phyloP scores from a whole-genome alignment of 2,329 filamentous ascomycete species.

The Juglanconis oblonga region DNA sequence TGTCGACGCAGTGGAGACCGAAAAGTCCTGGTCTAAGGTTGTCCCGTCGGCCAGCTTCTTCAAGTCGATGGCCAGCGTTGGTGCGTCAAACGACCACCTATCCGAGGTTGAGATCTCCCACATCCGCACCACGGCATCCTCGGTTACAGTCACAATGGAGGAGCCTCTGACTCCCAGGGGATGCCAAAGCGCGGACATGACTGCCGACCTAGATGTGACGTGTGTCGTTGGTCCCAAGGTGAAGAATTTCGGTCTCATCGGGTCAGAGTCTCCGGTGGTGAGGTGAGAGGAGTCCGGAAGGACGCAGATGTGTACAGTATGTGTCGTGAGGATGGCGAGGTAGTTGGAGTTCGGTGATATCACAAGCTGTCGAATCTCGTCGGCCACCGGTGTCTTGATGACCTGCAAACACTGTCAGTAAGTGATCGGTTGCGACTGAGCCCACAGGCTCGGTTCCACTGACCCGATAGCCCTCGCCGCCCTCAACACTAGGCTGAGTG shows the following conservation, averaged over 20 bases:
- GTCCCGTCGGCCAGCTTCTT: constrained; percentile 85
- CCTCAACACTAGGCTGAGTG: constrained; percentile 24
- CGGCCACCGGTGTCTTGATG: constrained; percentile 74
- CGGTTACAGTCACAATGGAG: constrained; percentile 83
- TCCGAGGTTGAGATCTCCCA: constrained; percentile 88
- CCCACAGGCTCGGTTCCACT: constrained; percentile 20
- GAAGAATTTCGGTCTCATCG: constrained; percentile 79
- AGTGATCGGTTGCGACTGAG: neutral
- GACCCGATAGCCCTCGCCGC: constrained; percentile 45
- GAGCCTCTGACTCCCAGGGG: constrained; percentile 79
- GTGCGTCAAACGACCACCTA: constrained; percentile 81
- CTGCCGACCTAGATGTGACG: constrained; percentile 77
- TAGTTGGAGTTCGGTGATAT: constrained; percentile 80
- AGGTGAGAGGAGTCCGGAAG: constrained; percentile 79
- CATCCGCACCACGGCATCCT: constrained; percentile 80
- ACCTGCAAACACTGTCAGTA: constrained; percentile 43
- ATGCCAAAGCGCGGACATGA: constrained; percentile 87
- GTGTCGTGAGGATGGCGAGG: constrained; percentile 79
- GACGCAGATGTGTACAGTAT: constrained; percentile 85
- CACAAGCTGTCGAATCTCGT: constrained; percentile 79
- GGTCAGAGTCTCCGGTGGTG: constrained; percentile 61
- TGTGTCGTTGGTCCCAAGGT: constrained; percentile 92
- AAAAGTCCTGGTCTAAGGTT: constrained; percentile 78
- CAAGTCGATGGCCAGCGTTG: constrained; percentile 80
- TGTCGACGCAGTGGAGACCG: constrained; percentile 68